Percentiles rank a stretch among this genome's conserved stretches.
Conservation (phyloP, 768 basidiomycete species). For the Epithele typhae region DNA sequence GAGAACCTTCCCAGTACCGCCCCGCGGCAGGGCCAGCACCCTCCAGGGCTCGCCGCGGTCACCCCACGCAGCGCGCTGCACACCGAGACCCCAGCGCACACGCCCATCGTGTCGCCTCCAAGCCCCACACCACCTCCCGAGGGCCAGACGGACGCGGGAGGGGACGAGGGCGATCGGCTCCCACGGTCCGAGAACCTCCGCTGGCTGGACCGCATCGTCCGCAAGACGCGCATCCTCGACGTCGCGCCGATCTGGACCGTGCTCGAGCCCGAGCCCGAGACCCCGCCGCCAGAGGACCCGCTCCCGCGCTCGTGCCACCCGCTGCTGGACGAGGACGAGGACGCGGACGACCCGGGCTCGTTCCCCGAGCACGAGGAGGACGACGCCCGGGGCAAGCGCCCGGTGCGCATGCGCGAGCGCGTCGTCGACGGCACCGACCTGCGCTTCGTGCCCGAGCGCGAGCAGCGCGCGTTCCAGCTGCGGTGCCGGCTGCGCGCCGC, state of each 20-base stretch:
- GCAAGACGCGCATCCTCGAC: slow-evolving; percentile 28
- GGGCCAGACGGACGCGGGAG: slow-evolving; percentile 6
- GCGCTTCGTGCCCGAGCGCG: not conserved
- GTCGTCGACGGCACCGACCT: not conserved
- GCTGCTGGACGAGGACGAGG: not conserved
- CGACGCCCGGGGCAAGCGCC: not conserved
- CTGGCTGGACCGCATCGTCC: slow-evolving; percentile 44
- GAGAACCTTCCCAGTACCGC: too few species aligned
- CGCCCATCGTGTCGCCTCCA: not conserved
- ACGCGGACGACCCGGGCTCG: not conserved
- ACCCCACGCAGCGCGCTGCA: too few species aligned
- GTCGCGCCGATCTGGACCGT: not conserved
- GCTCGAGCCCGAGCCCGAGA: too few species aligned
- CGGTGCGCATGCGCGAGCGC: not conserved
- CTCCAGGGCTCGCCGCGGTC: too few species aligned
- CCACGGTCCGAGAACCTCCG: slow-evolving; percentile 36
- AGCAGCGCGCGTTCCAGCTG: slow-evolving; percentile 23
- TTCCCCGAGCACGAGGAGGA: not conserved
- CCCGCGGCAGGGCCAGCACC: not conserved
- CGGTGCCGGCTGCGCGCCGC: slow-evolving; percentile 45
- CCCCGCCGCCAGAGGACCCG: too few species aligned
- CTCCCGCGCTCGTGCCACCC: too few species aligned
- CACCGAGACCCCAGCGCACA: too few species aligned
- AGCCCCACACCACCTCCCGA: not conserved
- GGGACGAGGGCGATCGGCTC: not conserved